A percentile compares a stretch with the other conserved stretches of the same genome.
Evolutionary conservation across 164 flowering plant genomes (phyloP).

Genomic region (Stephania japonica): DNA sequence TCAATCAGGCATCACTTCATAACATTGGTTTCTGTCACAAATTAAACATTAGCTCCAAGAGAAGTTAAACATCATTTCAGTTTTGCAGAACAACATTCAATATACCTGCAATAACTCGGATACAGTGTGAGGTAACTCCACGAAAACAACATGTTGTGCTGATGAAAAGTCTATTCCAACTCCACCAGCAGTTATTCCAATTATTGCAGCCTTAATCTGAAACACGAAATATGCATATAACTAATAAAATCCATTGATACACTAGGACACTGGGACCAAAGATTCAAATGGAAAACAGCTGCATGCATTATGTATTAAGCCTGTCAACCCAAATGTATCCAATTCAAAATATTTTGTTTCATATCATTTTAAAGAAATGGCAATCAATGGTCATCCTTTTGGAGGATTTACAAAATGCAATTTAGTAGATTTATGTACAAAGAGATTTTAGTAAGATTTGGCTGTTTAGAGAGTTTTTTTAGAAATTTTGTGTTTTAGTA

Average conservation of each 20-base stretch:
- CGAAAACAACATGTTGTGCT: constrained; percentile 76
- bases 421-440: too few species aligned
- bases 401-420: too few species aligned
- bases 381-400: too few species aligned
- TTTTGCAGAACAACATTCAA: not conserved
- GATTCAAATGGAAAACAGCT: not conserved
- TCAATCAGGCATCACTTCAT: too few species aligned
- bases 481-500: too few species aligned
- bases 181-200: constrained; percentile 81
- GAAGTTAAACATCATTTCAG: not conserved
- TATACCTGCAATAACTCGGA: constrained; percentile 75
- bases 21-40: not conserved
- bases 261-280: not conserved
- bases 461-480: too few species aligned
- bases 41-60: not conserved
- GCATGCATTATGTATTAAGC: too few species aligned
- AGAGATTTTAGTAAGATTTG: too few species aligned
- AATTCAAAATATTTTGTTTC: too few species aligned
- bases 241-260: too few species aligned
- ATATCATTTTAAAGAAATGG: too few species aligned
- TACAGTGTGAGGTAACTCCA: constrained; percentile 75
- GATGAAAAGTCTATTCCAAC: constrained; percentile 77
- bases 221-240: not conserved
- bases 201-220: constrained; percentile 84
- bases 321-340: too few species aligned